These are phyloP conservation scores for Fallopia convolvulus DNA, from an alignment of 148 eudicot genomes.

Conservation along the genomic window DNA sequence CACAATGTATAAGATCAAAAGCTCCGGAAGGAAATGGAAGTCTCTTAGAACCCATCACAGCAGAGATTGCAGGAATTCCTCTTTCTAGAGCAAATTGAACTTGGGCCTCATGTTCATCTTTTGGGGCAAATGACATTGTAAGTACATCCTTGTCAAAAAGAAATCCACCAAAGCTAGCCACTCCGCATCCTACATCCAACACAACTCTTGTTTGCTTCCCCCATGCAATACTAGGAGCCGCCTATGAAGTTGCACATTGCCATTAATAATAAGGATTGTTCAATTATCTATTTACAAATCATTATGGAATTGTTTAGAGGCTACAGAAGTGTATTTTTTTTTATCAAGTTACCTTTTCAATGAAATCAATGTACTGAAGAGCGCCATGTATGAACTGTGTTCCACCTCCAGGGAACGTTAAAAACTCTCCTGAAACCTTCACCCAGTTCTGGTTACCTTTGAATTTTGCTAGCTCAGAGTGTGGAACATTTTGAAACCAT, in stretches of 20 bases:
- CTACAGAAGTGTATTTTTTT: neutral
- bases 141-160: conserved; percentile 77
- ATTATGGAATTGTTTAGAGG: neutral
- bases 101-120: conserved; percentile 89
- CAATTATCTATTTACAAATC: neutral
- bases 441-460: conserved; percentile 93
- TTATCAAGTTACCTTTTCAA: conserved; percentile 45
- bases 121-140: conserved; percentile 80
- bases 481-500: conserved; percentile 85
- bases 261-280: neutral
- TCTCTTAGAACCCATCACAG: conserved; percentile 76
- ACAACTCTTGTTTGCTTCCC: conserved; percentile 72
- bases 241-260: conserved; percentile 21
- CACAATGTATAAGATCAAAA: conserved; percentile 76
- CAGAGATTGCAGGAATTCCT: conserved; percentile 89
- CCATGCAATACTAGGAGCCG: conserved; percentile 66
- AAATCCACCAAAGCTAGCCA: conserved; percentile 84
- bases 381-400: conserved; percentile 89
- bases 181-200: conserved; percentile 85
- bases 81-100: conserved; percentile 84
- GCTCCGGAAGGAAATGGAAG: conserved; percentile 75
- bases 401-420: conserved; percentile 84
- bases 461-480: conserved; percentile 52
- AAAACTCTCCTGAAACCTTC: conserved; percentile 55
- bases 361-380: conserved; percentile 61